Conservation (phyloP, 2,329 filamentous ascomycete species). For the Aspergillus aculeatus region DNA sequence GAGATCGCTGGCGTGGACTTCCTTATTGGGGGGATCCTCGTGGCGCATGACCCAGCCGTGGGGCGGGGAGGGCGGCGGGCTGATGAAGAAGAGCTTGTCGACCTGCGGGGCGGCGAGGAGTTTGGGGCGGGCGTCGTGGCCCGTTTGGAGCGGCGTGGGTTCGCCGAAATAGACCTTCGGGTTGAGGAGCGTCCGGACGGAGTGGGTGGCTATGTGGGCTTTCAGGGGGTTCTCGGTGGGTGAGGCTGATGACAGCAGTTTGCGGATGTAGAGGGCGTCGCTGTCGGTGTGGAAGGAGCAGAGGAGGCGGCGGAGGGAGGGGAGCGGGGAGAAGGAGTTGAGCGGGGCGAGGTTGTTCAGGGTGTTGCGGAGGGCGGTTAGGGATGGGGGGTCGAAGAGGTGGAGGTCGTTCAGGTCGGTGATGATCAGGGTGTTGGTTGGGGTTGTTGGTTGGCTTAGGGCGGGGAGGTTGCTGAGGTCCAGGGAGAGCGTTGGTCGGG, state of each 20-base stretch:
- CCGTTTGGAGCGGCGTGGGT: constrained; percentile 45
- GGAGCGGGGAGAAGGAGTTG: constrained; percentile 53
- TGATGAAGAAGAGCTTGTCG: constrained; percentile 66
- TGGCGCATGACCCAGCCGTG: constrained; percentile 64
- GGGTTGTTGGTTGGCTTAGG: constrained; percentile 46
- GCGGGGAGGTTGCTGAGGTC: constrained; percentile 48
- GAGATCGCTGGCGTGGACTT: constrained; percentile 63
- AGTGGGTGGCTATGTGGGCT: not conserved
- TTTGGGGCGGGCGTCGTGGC: constrained; percentile 37
- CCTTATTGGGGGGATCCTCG: constrained; percentile 65
- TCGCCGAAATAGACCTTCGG: constrained; percentile 55
- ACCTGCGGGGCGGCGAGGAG: constrained; percentile 57
- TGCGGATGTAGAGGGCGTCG: constrained; percentile 45
- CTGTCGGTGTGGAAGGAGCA: constrained; percentile 47
- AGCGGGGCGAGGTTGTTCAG: constrained; percentile 44
- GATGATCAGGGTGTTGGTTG: constrained; percentile 53
- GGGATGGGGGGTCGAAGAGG: constrained; percentile 48
- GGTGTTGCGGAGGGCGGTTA: constrained; percentile 44
- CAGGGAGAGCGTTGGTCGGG: constrained; percentile 43
- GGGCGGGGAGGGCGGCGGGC: constrained; percentile 62
- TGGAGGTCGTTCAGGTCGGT: constrained; percentile 48
- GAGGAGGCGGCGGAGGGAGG: constrained; percentile 51
- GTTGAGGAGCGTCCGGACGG: constrained; percentile 26
- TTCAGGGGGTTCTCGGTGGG: constrained; percentile 25
- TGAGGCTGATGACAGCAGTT: constrained; percentile 40